A percentile compares a stretch with the other conserved stretches of the same genome.
Conservation (phyloP, 495 filamentous ascomycete genomes). For the Hypoxylon perforatum region DNA sequence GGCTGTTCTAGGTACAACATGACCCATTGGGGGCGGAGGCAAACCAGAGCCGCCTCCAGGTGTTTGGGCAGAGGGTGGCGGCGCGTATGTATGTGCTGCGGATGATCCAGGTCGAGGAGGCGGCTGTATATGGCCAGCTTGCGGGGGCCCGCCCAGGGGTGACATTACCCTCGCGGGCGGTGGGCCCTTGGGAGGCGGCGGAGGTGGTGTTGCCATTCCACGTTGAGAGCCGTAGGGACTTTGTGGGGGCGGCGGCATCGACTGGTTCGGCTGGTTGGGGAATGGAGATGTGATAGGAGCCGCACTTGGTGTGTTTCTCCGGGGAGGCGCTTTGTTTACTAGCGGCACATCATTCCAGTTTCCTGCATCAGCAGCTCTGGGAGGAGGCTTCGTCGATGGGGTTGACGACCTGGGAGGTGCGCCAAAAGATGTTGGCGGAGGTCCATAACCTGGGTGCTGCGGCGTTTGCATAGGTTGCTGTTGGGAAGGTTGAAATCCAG, state of each 20-base stretch:
- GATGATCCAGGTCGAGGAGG: constrained; percentile 68
- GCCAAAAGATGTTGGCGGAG: constrained; percentile 47
- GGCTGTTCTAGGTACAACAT: constrained; percentile 74
- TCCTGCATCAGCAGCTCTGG: constrained; percentile 74
- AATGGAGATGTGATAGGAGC: constrained; percentile 73
- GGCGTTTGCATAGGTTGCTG: constrained; percentile 41
- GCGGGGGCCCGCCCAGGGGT: constrained; percentile 62
- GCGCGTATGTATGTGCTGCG: constrained; percentile 78
- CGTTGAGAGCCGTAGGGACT: constrained; percentile 40
- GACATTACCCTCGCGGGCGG: constrained; percentile 64
- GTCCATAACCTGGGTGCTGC: constrained; percentile 50
- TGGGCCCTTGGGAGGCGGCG: constrained; percentile 62
- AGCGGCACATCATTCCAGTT: constrained; percentile 97
- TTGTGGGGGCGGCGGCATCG: constrained; percentile 65
- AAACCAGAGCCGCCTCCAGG: constrained; percentile 42
- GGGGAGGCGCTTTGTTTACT: constrained; percentile 77
- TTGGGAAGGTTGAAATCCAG: constrained; percentile 49
- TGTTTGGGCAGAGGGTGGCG: constrained; percentile 62
- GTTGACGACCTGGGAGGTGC: constrained; percentile 63
- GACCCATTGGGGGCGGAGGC: constrained; percentile 59
- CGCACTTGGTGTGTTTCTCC: constrained; percentile 76
- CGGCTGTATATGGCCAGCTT: constrained; percentile 59
- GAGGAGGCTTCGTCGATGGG: constrained; percentile 69
- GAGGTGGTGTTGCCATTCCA: constrained; percentile 41
- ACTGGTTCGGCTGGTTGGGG: constrained; percentile 65